Percentiles rank a stretch among this genome's conserved stretches.
Evolutionary conservation across 2,329 filamentous ascomycete species (phyloP).

Genomic region (Claviceps africana): DNA sequence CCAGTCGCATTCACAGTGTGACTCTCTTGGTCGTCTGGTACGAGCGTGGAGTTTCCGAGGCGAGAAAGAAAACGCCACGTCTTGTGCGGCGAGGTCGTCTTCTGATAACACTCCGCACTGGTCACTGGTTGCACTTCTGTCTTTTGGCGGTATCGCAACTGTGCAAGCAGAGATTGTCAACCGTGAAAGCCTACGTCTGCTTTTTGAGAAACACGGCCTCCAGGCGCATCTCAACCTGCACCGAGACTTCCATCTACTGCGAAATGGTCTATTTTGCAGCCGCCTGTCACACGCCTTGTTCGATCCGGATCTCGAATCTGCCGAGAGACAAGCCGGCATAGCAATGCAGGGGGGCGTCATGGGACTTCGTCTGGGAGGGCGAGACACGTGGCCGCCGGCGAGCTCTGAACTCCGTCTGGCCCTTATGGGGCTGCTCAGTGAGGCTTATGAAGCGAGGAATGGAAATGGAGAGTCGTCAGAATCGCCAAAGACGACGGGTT

Average conservation of each 20-base stretch:
- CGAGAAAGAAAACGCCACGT: background rate
- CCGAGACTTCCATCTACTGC: conserved; percentile 67
- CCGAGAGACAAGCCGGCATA: conserved; percentile 57
- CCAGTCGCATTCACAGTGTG: conserved; percentile 11
- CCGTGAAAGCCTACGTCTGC: conserved; percentile 55
- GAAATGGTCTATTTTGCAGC: conserved; percentile 71
- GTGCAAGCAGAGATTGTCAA: conserved; percentile 68
- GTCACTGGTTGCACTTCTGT: conserved; percentile 52
- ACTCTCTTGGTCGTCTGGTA: conserved; percentile 27
- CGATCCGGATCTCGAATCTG: conserved; percentile 64
- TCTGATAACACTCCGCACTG: conserved; percentile 35
- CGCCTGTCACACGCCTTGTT: conserved; percentile 74
- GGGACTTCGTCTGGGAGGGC: conserved; percentile 68
- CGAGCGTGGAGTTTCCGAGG: conserved; percentile 23
- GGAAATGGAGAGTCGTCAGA: conserved; percentile 8
- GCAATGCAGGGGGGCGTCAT: conserved; percentile 58
- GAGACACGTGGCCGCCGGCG: conserved; percentile 81
- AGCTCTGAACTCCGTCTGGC: conserved; percentile 85
- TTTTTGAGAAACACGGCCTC: conserved; percentile 63
- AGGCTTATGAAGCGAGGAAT: conserved; percentile 43
- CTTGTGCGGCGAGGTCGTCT: conserved; percentile 4
- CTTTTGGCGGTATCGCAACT: conserved; percentile 58
- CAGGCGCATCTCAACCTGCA: conserved; percentile 61
- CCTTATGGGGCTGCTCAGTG: conserved; percentile 70
- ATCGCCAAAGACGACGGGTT: conserved; percentile 13